These are phyloP conservation scores for Aaosphaeria arxii DNA, from an alignment of 2,329 filamentous ascomycete genomes.

Conservation along the genomic window DNA sequence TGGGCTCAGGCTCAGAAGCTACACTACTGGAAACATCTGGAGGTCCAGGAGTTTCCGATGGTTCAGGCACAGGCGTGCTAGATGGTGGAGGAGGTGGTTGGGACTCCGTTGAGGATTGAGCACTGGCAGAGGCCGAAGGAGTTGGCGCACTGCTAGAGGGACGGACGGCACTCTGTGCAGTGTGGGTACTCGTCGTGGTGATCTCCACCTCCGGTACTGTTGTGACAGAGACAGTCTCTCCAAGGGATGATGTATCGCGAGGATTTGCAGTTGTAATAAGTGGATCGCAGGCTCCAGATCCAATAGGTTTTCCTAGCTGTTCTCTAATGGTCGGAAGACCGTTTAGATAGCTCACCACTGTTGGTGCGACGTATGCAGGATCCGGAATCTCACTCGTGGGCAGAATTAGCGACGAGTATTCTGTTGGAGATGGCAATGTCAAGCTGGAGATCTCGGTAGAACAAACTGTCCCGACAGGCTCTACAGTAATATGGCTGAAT, in stretches of 20 bases:
- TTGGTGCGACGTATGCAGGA: conserved; percentile 18
- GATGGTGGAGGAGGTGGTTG: conserved; percentile 1
- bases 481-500: conserved; percentile 25
- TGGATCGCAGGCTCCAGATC: conserved; percentile 30
- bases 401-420: conserved; percentile 22
- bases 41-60: no score
- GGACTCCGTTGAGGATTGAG: no score
- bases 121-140: no score
- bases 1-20: no score
- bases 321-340: conserved; percentile 20
- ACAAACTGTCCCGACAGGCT: conserved; percentile 18
- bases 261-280: conserved; percentile 10
- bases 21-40: no score
- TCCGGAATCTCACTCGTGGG: conserved; percentile 16
- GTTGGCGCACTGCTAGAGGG: conserved; percentile 1
- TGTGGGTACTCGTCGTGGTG: conserved; percentile 4
- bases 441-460: conserved; percentile 12
- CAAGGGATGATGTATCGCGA: conserved; percentile 5
- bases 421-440: conserved; percentile 23
- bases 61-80: no score
- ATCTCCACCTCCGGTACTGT: conserved; percentile 2
- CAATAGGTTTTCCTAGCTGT: conserved; percentile 28
- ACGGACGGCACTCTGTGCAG: conserved; percentile 1
- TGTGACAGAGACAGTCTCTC: conserved; percentile 4
- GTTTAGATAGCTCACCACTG: conserved; percentile 30